Evolutionary conservation across 2,329 filamentous ascomycete species (phyloP).

Genomic region (Beauveria asiatica): DNA sequence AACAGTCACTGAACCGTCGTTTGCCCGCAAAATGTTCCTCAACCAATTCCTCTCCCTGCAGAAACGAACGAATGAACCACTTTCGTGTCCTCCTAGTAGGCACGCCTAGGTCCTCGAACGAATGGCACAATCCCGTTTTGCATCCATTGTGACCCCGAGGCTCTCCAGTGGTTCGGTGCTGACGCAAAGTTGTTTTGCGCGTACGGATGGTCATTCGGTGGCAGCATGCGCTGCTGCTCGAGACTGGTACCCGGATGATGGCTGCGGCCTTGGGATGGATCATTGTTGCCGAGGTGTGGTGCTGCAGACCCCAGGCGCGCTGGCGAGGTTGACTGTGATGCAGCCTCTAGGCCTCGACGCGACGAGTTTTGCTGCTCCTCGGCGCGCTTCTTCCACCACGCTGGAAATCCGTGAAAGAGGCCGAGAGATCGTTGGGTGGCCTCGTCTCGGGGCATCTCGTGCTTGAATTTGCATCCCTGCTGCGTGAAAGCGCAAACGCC

Average conservation of each 20-base stretch:
- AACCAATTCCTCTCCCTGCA: background rate
- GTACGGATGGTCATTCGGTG: background rate
- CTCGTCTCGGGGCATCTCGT: slow-evolving; percentile 73
- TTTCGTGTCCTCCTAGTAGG: background rate
- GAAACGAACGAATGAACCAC: background rate
- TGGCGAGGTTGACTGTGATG: background rate
- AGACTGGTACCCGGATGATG: background rate
- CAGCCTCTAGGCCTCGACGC: background rate
- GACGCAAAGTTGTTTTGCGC: background rate
- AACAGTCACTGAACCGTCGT: background rate
- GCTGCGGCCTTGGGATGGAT: background rate
- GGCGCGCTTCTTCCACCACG: slow-evolving; percentile 51
- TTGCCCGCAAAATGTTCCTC: background rate
- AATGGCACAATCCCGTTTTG: slow-evolving; percentile 12
- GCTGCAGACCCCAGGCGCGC: background rate
- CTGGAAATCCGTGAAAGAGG: slow-evolving; percentile 55
- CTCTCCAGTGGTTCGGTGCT: background rate
- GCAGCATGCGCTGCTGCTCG: background rate
- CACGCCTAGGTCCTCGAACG: slow-evolving; percentile 2
- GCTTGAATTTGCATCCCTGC: slow-evolving; percentile 81
- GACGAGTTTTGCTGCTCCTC: slow-evolving; percentile 26
- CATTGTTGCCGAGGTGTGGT: background rate
- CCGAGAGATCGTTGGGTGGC: slow-evolving; percentile 61
- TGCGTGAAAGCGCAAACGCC: slow-evolving; percentile 79
- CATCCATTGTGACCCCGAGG: slow-evolving; percentile 11